Evolutionary conservation across 2,329 filamentous ascomycete species (phyloP).

Genomic region (Lizonia empirigonia): DNA sequence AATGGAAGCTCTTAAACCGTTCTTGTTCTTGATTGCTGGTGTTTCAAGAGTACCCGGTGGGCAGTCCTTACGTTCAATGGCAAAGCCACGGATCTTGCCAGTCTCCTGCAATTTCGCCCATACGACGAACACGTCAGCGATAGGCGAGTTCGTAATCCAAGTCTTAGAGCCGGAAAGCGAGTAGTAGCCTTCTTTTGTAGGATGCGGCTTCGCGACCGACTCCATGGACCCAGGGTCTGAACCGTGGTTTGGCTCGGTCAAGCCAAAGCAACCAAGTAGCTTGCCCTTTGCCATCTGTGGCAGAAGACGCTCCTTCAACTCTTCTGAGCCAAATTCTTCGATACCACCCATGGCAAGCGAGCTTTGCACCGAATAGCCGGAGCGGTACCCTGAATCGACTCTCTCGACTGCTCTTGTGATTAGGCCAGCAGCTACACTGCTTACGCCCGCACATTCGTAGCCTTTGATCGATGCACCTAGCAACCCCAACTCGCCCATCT

Average conservation of each 20-base stretch:
- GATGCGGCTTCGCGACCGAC: constrained; percentile 81
- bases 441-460: constrained; percentile 86
- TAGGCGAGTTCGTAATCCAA: constrained; percentile 95
- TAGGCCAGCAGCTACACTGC: constrained; percentile 84
- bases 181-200: constrained; percentile 81
- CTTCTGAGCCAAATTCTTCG: constrained; percentile 81
- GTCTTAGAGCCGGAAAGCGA: constrained; percentile 83
- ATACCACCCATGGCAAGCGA: constrained; percentile 94
- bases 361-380: constrained; percentile 91
- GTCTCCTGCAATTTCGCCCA: constrained; percentile 94
- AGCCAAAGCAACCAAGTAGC: constrained; percentile 81
- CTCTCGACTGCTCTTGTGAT: constrained; percentile 90
- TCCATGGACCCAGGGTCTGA: constrained; percentile 93
- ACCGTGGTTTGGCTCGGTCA: constrained; percentile 92
- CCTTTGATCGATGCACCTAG: constrained; percentile 85
- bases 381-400: constrained; percentile 89
- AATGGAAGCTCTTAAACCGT: constrained; percentile 86
- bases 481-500: constrained; percentile 92
- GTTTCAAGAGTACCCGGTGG: constrained; percentile 90
- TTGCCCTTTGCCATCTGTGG: constrained; percentile 83
- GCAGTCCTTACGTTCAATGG: constrained; percentile 83
- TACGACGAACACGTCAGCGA: constrained; percentile 81
- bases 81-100: constrained; percentile 91
- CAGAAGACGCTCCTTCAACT: constrained; percentile 84
- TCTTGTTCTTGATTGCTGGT: constrained; percentile 93